phyloP scores from a whole-genome alignment of 805 yeast species.

The Lipomyces starkeyi region DNA sequence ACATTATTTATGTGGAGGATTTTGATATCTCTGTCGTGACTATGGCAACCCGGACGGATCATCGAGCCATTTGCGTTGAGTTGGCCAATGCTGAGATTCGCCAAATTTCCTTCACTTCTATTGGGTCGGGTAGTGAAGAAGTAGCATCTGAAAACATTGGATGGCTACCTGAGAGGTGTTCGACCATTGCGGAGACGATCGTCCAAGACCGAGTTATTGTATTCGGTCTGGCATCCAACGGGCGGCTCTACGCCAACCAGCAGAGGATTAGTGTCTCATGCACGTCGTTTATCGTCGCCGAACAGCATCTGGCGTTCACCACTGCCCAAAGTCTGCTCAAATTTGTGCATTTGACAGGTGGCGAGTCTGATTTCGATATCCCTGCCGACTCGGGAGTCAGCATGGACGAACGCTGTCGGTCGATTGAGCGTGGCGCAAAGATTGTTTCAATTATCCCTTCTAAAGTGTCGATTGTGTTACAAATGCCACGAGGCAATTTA shows the following conservation, averaged over 20 bases:
- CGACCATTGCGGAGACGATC: conserved; percentile 21
- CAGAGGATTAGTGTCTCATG: conserved; percentile 70
- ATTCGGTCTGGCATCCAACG: conserved; percentile 77
- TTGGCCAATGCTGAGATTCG: conserved; percentile 21
- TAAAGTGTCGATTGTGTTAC: conserved; percentile 78
- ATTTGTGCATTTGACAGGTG: conserved; percentile 66
- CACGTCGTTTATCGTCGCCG: conserved; percentile 79
- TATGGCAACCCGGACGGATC: conserved; percentile 28
- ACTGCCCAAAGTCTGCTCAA: conserved; percentile 85
- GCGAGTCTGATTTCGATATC: conserved; percentile 41
- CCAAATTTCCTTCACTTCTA: conserved; percentile 11
- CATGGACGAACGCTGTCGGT: conserved; percentile 81
- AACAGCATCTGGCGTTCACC: conserved; percentile 75
- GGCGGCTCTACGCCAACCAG: conserved; percentile 72
- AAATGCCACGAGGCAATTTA: conserved; percentile 94
- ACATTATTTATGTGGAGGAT: conserved; percentile 21
- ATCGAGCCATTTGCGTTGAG: conserved; percentile 24
- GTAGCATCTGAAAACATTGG: conserved; percentile 9
- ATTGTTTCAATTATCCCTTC: conserved; percentile 82
- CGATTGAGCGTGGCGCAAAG: conserved; percentile 90
- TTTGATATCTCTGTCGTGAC: conserved; percentile 12
- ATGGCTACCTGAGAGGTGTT: conserved; percentile 31
- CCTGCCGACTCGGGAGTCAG: conserved; percentile 46
- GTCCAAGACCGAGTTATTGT: conserved; percentile 57
- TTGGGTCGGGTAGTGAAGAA: neutral